Evolutionary conservation across 2,329 filamentous ascomycete species (phyloP).

Genomic region (Fusarium foetens): DNA sequence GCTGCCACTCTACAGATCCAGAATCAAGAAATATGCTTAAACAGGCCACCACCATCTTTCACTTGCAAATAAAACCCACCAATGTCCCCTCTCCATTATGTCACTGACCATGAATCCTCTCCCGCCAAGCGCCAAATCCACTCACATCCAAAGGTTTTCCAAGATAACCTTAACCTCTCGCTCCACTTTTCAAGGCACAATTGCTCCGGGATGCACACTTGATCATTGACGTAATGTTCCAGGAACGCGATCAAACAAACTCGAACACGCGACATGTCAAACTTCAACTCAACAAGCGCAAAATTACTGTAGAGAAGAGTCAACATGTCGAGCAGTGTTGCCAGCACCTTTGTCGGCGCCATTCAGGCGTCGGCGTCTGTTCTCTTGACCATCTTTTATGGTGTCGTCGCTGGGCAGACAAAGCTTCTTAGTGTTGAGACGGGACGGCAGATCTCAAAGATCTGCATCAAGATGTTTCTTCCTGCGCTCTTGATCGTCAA

Average conservation of each 20-base stretch:
- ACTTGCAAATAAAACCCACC: neutral
- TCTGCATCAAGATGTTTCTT: slow-evolving; percentile 36
- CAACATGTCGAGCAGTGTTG: slow-evolving; percentile 22
- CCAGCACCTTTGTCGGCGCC: slow-evolving; percentile 27
- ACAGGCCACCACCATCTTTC: neutral
- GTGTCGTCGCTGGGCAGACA: slow-evolving; percentile 23
- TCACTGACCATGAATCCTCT: neutral
- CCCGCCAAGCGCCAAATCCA: neutral
- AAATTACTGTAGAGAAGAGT: neutral
- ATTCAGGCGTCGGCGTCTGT: slow-evolving; percentile 35
- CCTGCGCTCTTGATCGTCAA: slow-evolving; percentile 30
- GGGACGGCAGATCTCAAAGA: slow-evolving; percentile 26
- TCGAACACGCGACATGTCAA: neutral
- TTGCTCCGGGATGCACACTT: slow-evolving; percentile 11
- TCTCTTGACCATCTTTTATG: slow-evolving; percentile 30
- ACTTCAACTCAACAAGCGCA: neutral
- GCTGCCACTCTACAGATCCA: neutral
- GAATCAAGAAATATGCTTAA: neutral
- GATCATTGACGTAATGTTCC: slow-evolving; percentile 20
- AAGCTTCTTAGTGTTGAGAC: slow-evolving; percentile 31
- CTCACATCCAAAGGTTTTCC: slow-evolving; percentile 1
- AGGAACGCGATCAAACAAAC: neutral
- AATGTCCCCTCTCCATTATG: neutral
- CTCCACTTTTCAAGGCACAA: slow-evolving; percentile 21
- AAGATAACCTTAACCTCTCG: slow-evolving; percentile 14